phyloP scores from a whole-genome alignment of 2,329 filamentous ascomycete genomes.

The Colletotrichum brevisporum region DNA sequence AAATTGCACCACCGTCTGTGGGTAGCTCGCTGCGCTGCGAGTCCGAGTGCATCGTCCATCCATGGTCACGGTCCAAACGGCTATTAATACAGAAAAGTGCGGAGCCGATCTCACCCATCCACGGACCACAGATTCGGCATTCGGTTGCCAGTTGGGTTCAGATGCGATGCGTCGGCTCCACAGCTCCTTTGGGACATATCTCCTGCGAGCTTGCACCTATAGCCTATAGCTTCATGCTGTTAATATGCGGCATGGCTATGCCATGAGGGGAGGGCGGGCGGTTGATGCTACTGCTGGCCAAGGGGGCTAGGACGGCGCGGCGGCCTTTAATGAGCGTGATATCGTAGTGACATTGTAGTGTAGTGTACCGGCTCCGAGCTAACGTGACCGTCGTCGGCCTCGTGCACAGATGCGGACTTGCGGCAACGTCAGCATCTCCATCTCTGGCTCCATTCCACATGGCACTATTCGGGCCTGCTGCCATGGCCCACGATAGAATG shows the following conservation, averaged over 20 bases:
- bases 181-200: slow-evolving; percentile 29
- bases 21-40: background rate
- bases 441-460: slow-evolving; percentile 11
- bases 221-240: slow-evolving; percentile 29
- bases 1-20: background rate
- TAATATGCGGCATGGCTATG: slow-evolving; percentile 11
- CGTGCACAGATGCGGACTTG: slow-evolving; percentile 18
- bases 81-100: slow-evolving; percentile 33
- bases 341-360: background rate
- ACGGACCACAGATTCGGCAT: slow-evolving; percentile 35
- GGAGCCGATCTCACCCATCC: slow-evolving; percentile 34
- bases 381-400: slow-evolving; percentile 10
- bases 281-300: slow-evolving; percentile 7
- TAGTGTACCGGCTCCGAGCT: background rate
- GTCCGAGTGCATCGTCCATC: slow-evolving; percentile 20
- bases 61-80: slow-evolving; percentile 21
- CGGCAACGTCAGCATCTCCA: slow-evolving; percentile 26
- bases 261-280: background rate
- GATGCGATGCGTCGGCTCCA: slow-evolving; percentile 38
- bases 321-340: slow-evolving; percentile 18
- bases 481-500: background rate
- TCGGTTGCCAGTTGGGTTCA: slow-evolving; percentile 39
- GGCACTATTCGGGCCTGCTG: slow-evolving; percentile 12
- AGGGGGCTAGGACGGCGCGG: slow-evolving; percentile 15
- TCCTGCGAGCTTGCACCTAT: slow-evolving; percentile 17